Evolutionary conservation across 2,329 filamentous ascomycete genomes (phyloP), one percentile per base, ranked within the genome.

Genomic region (Stenocarpella maydis): DNA sequence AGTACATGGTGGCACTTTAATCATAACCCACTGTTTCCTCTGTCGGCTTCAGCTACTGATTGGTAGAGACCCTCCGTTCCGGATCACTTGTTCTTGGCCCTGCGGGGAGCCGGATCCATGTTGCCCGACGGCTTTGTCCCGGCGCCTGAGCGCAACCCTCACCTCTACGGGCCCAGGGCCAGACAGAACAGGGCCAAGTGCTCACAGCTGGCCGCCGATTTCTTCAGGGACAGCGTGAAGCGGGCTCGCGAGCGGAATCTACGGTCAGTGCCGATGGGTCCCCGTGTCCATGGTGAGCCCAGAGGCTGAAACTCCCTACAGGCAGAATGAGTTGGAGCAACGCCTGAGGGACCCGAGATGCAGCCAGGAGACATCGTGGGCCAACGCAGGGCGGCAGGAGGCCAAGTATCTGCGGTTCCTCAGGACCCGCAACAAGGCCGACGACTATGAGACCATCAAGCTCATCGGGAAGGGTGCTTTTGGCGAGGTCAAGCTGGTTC

Each of bases 391-490:
- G 4, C 71, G 53, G 58, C 71, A 73, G 31, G 91, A 93, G 77
- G 90, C 89, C 52, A 89, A 89, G 75, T 93, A 92, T 79, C 83
- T 93, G 69, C 88, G 91, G 21, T 92, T 93, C 81, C 82, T 93
- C 72, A 87, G 91, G 54, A 93, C 91, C 54, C 88, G 87, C 75
- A 90, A 93, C 76, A 85, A 85, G 70, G 90, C 91, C 4, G 85
- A 89, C 65, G 93, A 94, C 79, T 94, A 93, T 81, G 84, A 88
- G 68, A 93, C 91, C 0, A 84, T 94, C 75, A 93, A 93, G 80
- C 89, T 93, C 72, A 94, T 94, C 74, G 92, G 92, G 72, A 93
- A 93, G 81, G 92, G 92, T 78, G 92, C 91, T 7, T 94, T 94
- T 76, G 92, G 92, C 78, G 92, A 94, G 78, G 91, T 94, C 73